phyloP scores from a whole-genome alignment of 805 yeast genomes.

The Candida coquimbonensis region DNA sequence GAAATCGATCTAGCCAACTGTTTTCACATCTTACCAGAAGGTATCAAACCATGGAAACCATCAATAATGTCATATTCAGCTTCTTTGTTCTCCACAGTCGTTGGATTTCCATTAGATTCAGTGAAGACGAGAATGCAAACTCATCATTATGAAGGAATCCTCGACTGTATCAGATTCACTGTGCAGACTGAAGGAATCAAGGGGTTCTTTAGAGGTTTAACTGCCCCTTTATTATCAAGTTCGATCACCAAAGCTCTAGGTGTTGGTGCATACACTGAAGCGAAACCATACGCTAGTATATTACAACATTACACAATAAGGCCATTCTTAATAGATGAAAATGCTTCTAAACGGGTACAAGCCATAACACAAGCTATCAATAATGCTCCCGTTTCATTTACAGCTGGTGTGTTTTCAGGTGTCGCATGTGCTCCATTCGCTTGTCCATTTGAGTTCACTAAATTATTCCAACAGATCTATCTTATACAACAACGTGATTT shows the following conservation, averaged over 20 bases:
- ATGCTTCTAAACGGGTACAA: constrained; percentile 5
- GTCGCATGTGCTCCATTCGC: constrained; percentile 55
- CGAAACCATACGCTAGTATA: constrained; percentile 36
- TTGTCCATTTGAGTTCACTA: constrained; percentile 83
- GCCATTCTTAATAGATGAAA: constrained; percentile 8
- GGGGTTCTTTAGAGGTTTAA: constrained; percentile 72
- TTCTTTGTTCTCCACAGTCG: constrained; percentile 53
- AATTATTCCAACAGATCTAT: constrained; percentile 69
- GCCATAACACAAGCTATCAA: constrained; percentile 21
- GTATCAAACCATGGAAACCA: constrained; percentile 45
- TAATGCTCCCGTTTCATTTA: constrained; percentile 33
- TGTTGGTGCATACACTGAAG: constrained; percentile 53
- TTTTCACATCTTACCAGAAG: constrained; percentile 39
- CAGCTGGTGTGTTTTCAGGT: constrained; percentile 57
- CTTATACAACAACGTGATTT: constrained; percentile 29
- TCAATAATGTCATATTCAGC: constrained; percentile 58
- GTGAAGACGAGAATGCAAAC: constrained; percentile 84
- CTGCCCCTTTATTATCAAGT: constrained; percentile 66
- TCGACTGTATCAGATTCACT: constrained; percentile 52
- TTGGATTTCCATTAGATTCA: constrained; percentile 86
- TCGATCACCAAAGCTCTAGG: constrained; percentile 59
- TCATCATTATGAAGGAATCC: constrained; percentile 49
- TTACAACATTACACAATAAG: constrained; percentile 15
- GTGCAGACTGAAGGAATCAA: constrained; percentile 51
- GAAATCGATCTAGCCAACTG: constrained; percentile 40